Evolutionary conservation across 2,329 filamentous ascomycete genomes (phyloP), one percentile per base, ranked within the genome.

Genomic region (Penicillium sp.): DNA sequence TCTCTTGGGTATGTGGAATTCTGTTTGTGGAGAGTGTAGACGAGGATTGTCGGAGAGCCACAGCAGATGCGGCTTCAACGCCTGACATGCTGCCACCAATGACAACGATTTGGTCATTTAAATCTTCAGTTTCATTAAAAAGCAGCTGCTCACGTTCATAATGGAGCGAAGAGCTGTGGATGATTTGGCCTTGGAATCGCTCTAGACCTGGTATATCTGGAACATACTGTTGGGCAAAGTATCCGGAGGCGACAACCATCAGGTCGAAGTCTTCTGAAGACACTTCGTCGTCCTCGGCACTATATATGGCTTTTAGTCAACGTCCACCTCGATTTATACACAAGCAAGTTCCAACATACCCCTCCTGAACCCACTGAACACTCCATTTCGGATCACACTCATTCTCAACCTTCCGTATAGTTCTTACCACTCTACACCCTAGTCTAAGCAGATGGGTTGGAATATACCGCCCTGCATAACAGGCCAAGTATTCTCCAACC

Each of bases 1-100:
- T 56, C 1, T 47, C 9, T 38, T 29, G n/a, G 20, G 39, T 7
- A 20, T 18, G 20, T n/a, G 85, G 82, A 0, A 83, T 81, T 9
- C 37, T 16, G 10, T 37, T 44, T 2, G 42, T 45, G 0, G 47
- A 18, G 68, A 88, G 77, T 13, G 74, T 72, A 3, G 82, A 81
- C 6, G 85, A 85, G 0, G 89, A 92, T 1, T 93, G 72, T 59
- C 92, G 85, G 5, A 85, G 79, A 11, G 89, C 89, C 48, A 92
- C 83, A 2, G 86, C 85, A 10, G 85, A 86, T 0, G 89, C 87
- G 47, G 88, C 87, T 75, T 95, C 90, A 5, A 89, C 83, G 0
- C 89, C 90, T 2, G 89, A 93, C 82, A 94, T 92, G 65, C 92
- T 89, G 0, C 89, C 90, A 0, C 90, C 90, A 1, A 92, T 83